A percentile compares a stretch with the other conserved stretches of the same genome.
Evolutionary conservation across 768 basidiomycete species (phyloP).

Genomic region (Peribolospora kevripleyi): DNA sequence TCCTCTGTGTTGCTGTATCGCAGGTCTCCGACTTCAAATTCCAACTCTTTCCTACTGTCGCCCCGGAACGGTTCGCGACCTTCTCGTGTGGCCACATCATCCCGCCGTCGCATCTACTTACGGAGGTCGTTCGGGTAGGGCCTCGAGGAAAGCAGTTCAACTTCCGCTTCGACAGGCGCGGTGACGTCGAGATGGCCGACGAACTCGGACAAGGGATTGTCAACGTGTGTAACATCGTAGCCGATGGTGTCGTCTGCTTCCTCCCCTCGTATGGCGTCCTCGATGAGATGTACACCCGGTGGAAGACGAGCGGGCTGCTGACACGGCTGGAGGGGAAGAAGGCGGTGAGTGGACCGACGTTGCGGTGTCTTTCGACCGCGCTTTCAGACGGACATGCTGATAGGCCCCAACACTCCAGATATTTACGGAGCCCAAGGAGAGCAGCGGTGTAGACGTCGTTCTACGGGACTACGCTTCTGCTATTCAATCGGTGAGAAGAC

Average conservation of each 20-base stretch:
- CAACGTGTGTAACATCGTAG: slow-evolving; percentile 55
- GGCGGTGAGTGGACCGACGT: slow-evolving; percentile 27
- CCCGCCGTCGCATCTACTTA: slow-evolving; percentile 52
- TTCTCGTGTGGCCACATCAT: slow-evolving; percentile 89
- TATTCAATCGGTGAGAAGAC: slow-evolving; percentile 6
- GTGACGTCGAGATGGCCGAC: slow-evolving; percentile 17
- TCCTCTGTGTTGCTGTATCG: background rate
- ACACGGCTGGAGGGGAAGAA: slow-evolving; percentile 45
- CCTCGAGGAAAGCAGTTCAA: slow-evolving; percentile 24
- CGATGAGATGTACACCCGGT: slow-evolving; percentile 36
- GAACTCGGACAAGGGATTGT: slow-evolving; percentile 63
- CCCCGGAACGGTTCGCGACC: slow-evolving; percentile 36
- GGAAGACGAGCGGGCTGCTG: slow-evolving; percentile 39
- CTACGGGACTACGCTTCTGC: slow-evolving; percentile 47
- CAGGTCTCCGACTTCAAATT: slow-evolving; percentile 67
- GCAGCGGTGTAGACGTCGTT: slow-evolving; percentile 43
- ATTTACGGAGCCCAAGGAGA: slow-evolving; percentile 68
- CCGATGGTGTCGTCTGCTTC: slow-evolving; percentile 78
- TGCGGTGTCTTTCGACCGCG: background rate
- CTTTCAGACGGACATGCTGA: background rate
- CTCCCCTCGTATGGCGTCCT: slow-evolving; percentile 77
- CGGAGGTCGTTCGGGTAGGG: slow-evolving; percentile 8
- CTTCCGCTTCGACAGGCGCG: slow-evolving; percentile 56
- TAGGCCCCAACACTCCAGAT: slow-evolving; percentile 26
- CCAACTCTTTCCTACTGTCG: slow-evolving; percentile 51